Conservation (phyloP, 2,329 filamentous ascomycete genomes). For the Tolypocladium capitatum region DNA sequence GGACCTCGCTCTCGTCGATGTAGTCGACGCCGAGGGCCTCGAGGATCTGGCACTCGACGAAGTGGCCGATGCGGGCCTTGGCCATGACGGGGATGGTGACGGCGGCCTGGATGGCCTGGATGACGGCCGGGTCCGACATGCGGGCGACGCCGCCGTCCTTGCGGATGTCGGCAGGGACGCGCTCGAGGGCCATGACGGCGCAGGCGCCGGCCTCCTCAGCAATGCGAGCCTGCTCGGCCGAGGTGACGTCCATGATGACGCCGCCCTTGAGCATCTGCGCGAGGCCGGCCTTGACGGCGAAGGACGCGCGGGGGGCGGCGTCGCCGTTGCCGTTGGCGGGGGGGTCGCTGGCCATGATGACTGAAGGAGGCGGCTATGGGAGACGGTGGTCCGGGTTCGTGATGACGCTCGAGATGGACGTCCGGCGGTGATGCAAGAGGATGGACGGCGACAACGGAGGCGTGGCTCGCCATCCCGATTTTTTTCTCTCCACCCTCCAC, state of each 20-base stretch:
- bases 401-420: no score
- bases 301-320: constrained; percentile 36
- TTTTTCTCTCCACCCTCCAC: no score
- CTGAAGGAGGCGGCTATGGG: neutral
- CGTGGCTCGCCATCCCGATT: no score
- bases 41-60: constrained; percentile 97
- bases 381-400: neutral
- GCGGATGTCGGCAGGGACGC: constrained; percentile 92
- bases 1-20: constrained; percentile 95
- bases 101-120: constrained; percentile 85
- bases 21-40: constrained; percentile 93
- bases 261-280: constrained; percentile 98
- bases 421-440: no score
- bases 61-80: constrained; percentile 94
- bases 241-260: constrained; percentile 98
- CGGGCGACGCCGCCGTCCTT: constrained; percentile 83
- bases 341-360: constrained; percentile 22
- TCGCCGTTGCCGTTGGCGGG: constrained; percentile 15
- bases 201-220: constrained; percentile 92
- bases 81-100: constrained; percentile 99
- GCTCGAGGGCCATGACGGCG: constrained; percentile 97
- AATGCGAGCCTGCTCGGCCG: constrained; percentile 86
- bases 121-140: constrained; percentile 92
- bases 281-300: constrained; percentile 86
- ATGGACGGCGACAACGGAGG: no score